These are phyloP conservation scores for Nyssa sinensis DNA, from an alignment of 148 eudicot species.

Conservation along the genomic window DNA sequence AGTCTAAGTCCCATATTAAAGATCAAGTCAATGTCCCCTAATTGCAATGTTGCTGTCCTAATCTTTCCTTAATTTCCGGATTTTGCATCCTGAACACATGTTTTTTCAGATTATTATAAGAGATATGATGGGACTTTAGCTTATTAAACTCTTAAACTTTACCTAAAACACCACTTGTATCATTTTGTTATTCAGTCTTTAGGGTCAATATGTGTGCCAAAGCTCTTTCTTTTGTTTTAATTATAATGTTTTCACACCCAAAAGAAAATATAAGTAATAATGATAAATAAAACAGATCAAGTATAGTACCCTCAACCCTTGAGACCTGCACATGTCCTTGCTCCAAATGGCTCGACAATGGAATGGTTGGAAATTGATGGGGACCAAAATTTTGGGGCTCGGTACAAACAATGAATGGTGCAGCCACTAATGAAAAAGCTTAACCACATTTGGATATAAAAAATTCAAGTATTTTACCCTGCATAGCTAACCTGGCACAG, in stretches of 20 bases:
- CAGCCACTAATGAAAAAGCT: too few species aligned
- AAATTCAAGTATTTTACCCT: too few species aligned
- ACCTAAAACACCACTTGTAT: background rate
- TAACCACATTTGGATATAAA: too few species aligned
- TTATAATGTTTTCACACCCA: background rate
- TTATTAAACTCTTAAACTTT: background rate
- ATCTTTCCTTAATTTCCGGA: conserved; percentile 43
- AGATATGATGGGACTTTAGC: background rate
- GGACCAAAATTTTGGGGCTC: background rate
- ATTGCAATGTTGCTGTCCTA: conserved; percentile 24
- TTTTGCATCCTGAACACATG: conserved; percentile 23
- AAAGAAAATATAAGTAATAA: background rate
- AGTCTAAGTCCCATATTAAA: conserved; percentile 23
- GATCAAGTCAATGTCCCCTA: conserved; percentile 38
- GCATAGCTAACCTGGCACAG: too few species aligned
- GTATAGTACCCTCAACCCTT: background rate
- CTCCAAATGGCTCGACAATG: background rate
- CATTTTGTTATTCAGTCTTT: background rate
- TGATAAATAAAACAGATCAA: background rate
- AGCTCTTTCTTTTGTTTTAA: background rate
- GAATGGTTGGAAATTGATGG: background rate
- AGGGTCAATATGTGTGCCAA: conserved; percentile 23
- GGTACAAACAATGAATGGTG: background rate
- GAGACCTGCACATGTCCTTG: background rate
- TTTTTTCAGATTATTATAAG: conserved; percentile 16